Conservation (phyloP, 2,329 filamentous ascomycete genomes). For the Verticillium dahliae region DNA sequence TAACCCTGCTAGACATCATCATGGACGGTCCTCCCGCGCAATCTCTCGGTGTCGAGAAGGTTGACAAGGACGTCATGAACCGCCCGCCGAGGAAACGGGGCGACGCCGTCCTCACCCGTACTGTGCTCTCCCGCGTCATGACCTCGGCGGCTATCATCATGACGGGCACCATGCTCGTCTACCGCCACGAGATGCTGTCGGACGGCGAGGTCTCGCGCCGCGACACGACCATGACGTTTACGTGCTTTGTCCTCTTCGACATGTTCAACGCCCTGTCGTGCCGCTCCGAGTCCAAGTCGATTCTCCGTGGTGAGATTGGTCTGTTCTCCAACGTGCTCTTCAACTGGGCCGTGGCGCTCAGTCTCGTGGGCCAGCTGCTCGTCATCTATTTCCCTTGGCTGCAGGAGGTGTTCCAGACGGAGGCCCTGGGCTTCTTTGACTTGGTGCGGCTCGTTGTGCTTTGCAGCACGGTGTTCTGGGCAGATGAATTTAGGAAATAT, state of each 20-base stretch:
- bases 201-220: constrained; percentile 81
- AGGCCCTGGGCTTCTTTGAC: constrained; percentile 70
- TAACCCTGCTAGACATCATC: constrained; percentile 69
- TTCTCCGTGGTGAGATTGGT: constrained; percentile 78
- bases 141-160: constrained; percentile 88
- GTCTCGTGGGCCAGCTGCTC: constrained; percentile 75
- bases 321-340: constrained; percentile 87
- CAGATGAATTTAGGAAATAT: constrained; percentile 85
- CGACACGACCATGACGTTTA: constrained; percentile 99
- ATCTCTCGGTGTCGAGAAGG: constrained; percentile 90
- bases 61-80: constrained; percentile 90
- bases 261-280: constrained; percentile 98
- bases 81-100: constrained; percentile 77
- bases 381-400: constrained; percentile 95
- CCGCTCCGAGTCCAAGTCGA: constrained; percentile 82
- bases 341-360: constrained; percentile 88
- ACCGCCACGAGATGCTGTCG: constrained; percentile 81
- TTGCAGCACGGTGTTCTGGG: constrained; percentile 91
- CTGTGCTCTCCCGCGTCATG: constrained; percentile 76
- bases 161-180: constrained; percentile 83
- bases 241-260: constrained; percentile 96
- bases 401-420: constrained; percentile 93
- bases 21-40: constrained; percentile 99
- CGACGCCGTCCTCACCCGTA: constrained; percentile 83
- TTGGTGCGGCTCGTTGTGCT: constrained; percentile 65